Percentiles rank a stretch among this genome's conserved stretches.
Conservation (phyloP, 2,329 filamentous ascomycete species). For the Microsporum canis region DNA sequence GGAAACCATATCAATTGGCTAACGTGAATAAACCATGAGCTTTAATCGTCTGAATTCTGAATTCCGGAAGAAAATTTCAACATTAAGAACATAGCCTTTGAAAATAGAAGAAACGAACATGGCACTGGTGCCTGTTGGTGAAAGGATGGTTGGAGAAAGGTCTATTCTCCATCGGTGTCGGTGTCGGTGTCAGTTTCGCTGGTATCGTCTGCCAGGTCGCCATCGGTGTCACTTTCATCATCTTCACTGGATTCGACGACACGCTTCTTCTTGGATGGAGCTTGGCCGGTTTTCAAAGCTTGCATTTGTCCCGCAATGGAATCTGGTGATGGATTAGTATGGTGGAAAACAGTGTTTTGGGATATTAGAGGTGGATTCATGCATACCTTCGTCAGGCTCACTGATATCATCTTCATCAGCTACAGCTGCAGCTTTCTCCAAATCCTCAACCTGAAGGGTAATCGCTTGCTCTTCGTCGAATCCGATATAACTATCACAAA, state of each 20-base stretch:
- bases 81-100: background rate
- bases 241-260: conserved; percentile 52
- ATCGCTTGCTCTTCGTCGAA: conserved; percentile 90
- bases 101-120: background rate
- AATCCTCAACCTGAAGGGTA: conserved; percentile 77
- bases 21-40: background rate
- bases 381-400: conserved; percentile 91
- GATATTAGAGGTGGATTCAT: background rate
- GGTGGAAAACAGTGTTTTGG: conserved; percentile 9
- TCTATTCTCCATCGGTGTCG: conserved; percentile 59
- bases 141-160: background rate
- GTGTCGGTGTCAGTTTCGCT: conserved; percentile 60
- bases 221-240: conserved; percentile 51
- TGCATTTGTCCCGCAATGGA: conserved; percentile 86
- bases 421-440: conserved; percentile 69
- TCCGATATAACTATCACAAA: conserved; percentile 91
- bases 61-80: background rate
- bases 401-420: conserved; percentile 88
- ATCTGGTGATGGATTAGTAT: conserved; percentile 43
- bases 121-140: background rate
- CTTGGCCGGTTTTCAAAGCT: conserved; percentile 60
- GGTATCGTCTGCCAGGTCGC: conserved; percentile 46
- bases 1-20: background rate
- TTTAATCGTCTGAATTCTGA: background rate
- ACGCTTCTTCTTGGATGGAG: conserved; percentile 43